Percentiles rank a stretch among this genome's conserved stretches.
These are phyloP conservation scores for Phytopythium helicoides DNA, from an alignment of 352 stramenopile species.

Conservation along the genomic window DNA sequence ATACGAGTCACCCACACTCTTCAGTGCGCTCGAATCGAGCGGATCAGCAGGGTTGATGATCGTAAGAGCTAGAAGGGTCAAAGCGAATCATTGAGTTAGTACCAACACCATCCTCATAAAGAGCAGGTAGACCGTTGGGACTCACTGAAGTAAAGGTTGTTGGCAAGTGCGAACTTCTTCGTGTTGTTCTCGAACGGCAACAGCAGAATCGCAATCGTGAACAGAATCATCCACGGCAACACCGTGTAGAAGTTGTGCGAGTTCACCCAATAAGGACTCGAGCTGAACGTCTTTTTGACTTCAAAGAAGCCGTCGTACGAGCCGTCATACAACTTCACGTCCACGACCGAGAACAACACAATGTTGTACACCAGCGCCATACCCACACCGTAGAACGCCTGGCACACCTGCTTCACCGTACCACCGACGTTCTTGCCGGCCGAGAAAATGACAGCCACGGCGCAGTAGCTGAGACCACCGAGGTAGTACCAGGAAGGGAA, in stretches of 20 bases:
- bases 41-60: conserved; percentile 72
- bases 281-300: conserved; percentile 63
- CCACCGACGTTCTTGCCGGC: conserved; percentile 66
- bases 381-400: conserved; percentile 75
- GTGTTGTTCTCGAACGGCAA: conserved; percentile 76
- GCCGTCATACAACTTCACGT: conserved; percentile 39
- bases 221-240: conserved; percentile 73
- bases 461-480: conserved; percentile 75
- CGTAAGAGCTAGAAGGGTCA: conserved; percentile 55
- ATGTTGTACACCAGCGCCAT: conserved; percentile 82
- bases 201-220: conserved; percentile 60
- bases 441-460: conserved; percentile 76
- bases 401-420: conserved; percentile 64
- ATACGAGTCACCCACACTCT: conserved; percentile 36
- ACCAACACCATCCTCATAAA: too few relatives aligned
- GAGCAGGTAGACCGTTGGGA: too few relatives aligned
- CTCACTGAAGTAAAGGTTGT: conserved; percentile 84
- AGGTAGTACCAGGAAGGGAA: conserved; percentile 69
- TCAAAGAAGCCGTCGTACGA: conserved; percentile 48
- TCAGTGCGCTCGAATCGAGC: conserved; percentile 41
- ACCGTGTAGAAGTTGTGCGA: conserved; percentile 69
- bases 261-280: conserved; percentile 68
- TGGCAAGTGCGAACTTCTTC: conserved; percentile 83
- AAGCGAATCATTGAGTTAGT: too few relatives aligned
- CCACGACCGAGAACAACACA: conserved; percentile 48